phyloP scores from a whole-genome alignment of 106 monocot genomes.

The Apostasia ramifera region DNA sequence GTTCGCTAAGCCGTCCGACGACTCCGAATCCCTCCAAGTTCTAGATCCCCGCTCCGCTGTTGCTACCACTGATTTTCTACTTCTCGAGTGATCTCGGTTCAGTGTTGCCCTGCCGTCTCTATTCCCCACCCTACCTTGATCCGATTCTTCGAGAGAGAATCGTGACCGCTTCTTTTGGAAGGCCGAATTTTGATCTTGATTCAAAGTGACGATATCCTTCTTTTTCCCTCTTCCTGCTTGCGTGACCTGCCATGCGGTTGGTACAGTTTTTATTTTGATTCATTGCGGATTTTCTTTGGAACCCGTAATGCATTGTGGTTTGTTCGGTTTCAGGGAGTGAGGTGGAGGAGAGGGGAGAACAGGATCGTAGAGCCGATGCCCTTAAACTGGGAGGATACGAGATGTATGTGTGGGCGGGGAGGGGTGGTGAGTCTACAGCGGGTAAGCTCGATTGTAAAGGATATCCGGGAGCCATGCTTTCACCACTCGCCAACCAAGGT shows the following conservation, averaged over 20 bases:
- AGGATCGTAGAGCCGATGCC: conserved; percentile 23
- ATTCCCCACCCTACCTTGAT: too few relatives aligned
- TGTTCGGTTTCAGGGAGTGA: conserved; percentile 7
- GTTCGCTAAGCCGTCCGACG: too few relatives aligned
- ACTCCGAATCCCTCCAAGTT: too few relatives aligned
- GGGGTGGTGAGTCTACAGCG: conserved; percentile 47
- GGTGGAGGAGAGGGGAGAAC: not conserved
- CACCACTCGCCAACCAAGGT: conserved; percentile 63
- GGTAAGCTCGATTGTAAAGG: conserved; percentile 64
- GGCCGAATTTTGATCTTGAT: not conserved
- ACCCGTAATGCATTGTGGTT: not conserved
- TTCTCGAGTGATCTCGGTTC: too few relatives aligned
- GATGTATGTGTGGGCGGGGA: conserved; percentile 65
- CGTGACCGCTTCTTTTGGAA: too few relatives aligned
- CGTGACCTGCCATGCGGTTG: conserved; percentile 1
- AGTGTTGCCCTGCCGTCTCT: too few relatives aligned
- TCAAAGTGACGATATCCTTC: conserved; percentile 2
- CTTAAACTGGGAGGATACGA: conserved; percentile 47
- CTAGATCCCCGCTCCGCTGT: too few relatives aligned
- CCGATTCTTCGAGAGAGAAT: too few relatives aligned
- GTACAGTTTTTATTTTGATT: not conserved
- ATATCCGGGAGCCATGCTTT: conserved; percentile 71
- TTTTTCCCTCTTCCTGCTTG: not conserved
- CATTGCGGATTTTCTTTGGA: not conserved
- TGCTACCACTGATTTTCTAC: too few relatives aligned